Base-by-base conservation (phyloP, 2,329 filamentous ascomycete species). In the Tolypocladium sp. region DNA sequence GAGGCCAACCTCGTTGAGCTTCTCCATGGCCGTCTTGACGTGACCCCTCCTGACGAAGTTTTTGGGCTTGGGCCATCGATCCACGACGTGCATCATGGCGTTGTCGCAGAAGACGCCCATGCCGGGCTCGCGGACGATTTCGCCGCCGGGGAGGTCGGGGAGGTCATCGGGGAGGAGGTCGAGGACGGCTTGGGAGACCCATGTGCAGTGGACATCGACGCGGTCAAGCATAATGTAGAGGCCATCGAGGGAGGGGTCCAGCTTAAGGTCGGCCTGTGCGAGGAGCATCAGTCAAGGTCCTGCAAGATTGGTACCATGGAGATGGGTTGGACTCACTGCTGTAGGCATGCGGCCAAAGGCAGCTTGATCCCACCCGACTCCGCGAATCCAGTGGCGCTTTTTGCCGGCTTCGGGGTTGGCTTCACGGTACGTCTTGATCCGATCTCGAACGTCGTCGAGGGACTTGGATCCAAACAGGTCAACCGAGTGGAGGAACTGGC, bases 51-150 rank as follows among this genome's bases (percentile, higher is more conserved):
- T 87, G 63, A 77, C 78, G n/a, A 76, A 75, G 6, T 70, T 71
- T 52, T 74, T 75, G 0, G 85, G 83, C 59, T 79, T 79, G 2
- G 86, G 85, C 75, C 84, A 87, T 22, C 82, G 65, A 2, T 76
- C 71, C 59, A 77, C 74, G 41, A 88, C 77, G 56, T 86, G 70
- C 51, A 86, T 83, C 81, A 89, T 88, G 30, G 87, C 86, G 66
- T 89, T 89, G 70, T 90, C 87, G 67, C 87, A 90, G 64, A 90
- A 89, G 12, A 90, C 86, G 49, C 87, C 87, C 65, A 80, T 77
- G 0, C 84, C 84, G 0, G 86, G 86, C 4, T 82, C 73, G 37
- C 79, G 77, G 17, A 87, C 70, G 13, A 89, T 80, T 60, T 88
- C 84, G 2, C 87, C 87, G 13, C 86, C 87, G 1, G 85, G 83